These are phyloP conservation scores for Neoboletus magnificus DNA, from an alignment of 768 basidiomycete genomes.

Conservation along the genomic window DNA sequence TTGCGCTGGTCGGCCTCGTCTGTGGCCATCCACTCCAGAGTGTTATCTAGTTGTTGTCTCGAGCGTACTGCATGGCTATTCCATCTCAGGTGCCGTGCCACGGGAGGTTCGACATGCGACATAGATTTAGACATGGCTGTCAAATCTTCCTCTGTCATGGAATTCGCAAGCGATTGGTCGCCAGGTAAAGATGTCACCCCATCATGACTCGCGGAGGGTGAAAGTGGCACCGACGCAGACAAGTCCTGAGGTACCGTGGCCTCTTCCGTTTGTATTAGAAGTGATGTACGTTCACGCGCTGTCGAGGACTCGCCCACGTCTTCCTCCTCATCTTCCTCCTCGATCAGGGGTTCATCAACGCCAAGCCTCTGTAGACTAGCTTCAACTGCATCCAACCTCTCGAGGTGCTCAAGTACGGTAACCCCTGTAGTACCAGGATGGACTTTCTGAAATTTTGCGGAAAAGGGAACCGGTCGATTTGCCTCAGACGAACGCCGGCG, in stretches of 20 bases:
- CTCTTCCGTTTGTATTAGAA: constrained; percentile 32
- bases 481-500: constrained; percentile 60
- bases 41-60: constrained; percentile 30
- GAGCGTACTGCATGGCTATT: constrained; percentile 28
- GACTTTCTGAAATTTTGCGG: constrained; percentile 77
- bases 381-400: constrained; percentile 79
- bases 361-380: constrained; percentile 75
- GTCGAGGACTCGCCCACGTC: constrained; percentile 60
- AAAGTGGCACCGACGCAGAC: constrained; percentile 43
- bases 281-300: constrained; percentile 11
- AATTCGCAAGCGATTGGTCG: constrained; percentile 49
- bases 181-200: constrained; percentile 54
- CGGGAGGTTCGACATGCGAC: constrained; percentile 60
- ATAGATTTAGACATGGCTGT: constrained; percentile 74
- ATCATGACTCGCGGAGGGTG: constrained; percentile 56
- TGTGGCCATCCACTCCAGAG: constrained; percentile 45
- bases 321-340: constrained; percentile 51
- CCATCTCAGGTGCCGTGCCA: constrained; percentile 37
- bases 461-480: constrained; percentile 76
- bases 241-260: constrained; percentile 8
- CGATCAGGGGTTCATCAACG: constrained; percentile 49
- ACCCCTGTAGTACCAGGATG: constrained; percentile 87
- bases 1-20: constrained; percentile 43
- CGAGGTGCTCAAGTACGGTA: constrained; percentile 79
- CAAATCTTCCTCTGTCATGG: constrained; percentile 67